Evolutionary conservation across 2,329 filamentous ascomycete species (phyloP).

Genomic region (Cladophialophora yegresii): DNA sequence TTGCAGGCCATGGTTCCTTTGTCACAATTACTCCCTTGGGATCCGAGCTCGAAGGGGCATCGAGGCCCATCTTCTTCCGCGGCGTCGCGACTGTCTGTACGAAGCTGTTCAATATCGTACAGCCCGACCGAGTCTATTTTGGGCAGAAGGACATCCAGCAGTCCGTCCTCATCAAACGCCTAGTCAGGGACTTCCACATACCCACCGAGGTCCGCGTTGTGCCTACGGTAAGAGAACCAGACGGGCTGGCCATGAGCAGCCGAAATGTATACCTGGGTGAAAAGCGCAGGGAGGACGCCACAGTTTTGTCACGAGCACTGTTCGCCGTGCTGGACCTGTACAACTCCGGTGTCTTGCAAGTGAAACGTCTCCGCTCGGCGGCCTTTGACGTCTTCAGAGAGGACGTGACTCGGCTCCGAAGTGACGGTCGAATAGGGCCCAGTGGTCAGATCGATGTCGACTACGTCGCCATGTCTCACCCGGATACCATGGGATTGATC

Average conservation of each 20-base stretch:
- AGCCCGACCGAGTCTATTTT: constrained; percentile 81
- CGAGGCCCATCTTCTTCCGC: constrained; percentile 90
- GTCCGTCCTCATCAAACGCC: constrained; percentile 80
- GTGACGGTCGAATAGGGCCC: constrained; percentile 29
- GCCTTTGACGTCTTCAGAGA: constrained; percentile 63
- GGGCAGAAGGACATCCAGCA: constrained; percentile 98
- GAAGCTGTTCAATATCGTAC: constrained; percentile 84
- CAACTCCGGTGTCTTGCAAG: constrained; percentile 53
- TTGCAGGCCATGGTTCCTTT: constrained; percentile 80
- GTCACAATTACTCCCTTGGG: constrained; percentile 86
- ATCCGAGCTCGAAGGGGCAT: constrained; percentile 77
- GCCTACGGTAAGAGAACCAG: constrained; percentile 71
- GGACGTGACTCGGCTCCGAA: constrained; percentile 39
- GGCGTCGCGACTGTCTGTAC: constrained; percentile 96
- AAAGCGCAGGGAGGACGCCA: constrained; percentile 69
- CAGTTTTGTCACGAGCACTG: constrained; percentile 71
- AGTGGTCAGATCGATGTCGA: constrained; percentile 71
- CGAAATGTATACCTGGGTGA: constrained; percentile 89
- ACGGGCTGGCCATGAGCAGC: constrained; percentile 88
- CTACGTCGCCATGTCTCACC: constrained; percentile 88
- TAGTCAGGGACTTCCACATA: constrained; percentile 86
- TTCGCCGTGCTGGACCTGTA: constrained; percentile 70
- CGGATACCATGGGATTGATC: constrained; percentile 79
- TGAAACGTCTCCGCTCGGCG: constrained; percentile 70
- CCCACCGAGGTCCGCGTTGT: constrained; percentile 73